A percentile compares a stretch with the other conserved stretches of the same genome.
Conservation (phyloP, 2,329 filamentous ascomycete species). For the Neopestalotiopsis sp. region DNA sequence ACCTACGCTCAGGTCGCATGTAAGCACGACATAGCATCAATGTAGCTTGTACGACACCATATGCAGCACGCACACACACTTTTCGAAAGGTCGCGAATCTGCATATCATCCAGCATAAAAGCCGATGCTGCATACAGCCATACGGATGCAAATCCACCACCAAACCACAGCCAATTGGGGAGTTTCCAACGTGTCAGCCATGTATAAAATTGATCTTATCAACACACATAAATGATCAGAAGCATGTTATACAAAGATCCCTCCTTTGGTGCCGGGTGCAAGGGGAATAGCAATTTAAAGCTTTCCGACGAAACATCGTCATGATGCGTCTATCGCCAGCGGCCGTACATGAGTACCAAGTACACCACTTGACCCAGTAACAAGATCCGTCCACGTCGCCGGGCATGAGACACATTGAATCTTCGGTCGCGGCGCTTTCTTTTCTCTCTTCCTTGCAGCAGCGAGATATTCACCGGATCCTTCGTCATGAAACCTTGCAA, state of each 20-base stretch:
- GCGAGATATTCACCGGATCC: not conserved
- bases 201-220: conserved; percentile 2
- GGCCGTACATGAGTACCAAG: not conserved
- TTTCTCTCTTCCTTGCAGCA: not conserved
- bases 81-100: conserved; percentile 9
- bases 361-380: not conserved
- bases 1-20: not conserved
- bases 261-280: not conserved
- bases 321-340: not conserved
- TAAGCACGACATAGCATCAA: not conserved
- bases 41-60: not conserved
- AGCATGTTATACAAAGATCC: not conserved
- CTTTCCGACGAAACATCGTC: not conserved
- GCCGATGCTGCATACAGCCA: conserved; percentile 3
- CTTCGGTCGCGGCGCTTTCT: not conserved
- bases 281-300: not conserved
- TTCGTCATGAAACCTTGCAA: not conserved
- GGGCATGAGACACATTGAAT: not conserved
- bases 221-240: not conserved
- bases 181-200: not conserved
- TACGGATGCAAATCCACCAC: conserved; percentile 6
- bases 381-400: not conserved
- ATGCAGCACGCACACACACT: not conserved
- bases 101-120: conserved; percentile 8
- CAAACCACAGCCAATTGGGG: not conserved